These are phyloP conservation scores for Phytopythium cucurbitacearum DNA, from an alignment of 352 stramenopile species.

Conservation along the genomic window DNA sequence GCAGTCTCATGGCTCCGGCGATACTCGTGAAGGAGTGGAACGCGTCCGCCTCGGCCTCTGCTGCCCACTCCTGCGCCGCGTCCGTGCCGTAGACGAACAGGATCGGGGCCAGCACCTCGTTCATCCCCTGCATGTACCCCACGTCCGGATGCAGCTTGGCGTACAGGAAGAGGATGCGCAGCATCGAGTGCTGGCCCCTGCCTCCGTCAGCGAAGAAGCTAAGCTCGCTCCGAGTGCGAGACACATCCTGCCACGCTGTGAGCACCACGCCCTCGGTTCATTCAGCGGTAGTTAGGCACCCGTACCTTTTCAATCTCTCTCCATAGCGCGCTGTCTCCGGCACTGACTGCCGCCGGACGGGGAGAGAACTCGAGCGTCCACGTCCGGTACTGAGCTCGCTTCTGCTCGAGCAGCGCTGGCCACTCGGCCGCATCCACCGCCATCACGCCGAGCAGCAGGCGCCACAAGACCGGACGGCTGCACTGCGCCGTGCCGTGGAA, in stretches of 20 bases:
- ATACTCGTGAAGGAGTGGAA: slow-evolving; percentile 51
- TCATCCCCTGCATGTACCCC: slow-evolving; percentile 95
- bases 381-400: slow-evolving; percentile 19
- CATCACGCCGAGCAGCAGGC: slow-evolving; percentile 36
- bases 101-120: slow-evolving; percentile 90
- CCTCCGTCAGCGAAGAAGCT: slow-evolving; percentile 40
- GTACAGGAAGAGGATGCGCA: slow-evolving; percentile 70
- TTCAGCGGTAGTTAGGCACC: neutral
- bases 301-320: slow-evolving; percentile 66
- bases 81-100: slow-evolving; percentile 75
- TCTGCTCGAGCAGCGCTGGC: slow-evolving; percentile 11
- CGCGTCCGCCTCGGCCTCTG: slow-evolving; percentile 43
- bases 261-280: neutral
- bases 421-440: slow-evolving; percentile 12
- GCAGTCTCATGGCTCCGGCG: slow-evolving; percentile 38
- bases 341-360: slow-evolving; percentile 12
- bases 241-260: slow-evolving; percentile 35
- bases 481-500: slow-evolving; percentile 7
- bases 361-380: slow-evolving; percentile 33
- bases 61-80: slow-evolving; percentile 16
- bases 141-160: slow-evolving; percentile 75
- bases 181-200: slow-evolving; percentile 62
- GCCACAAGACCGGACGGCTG: slow-evolving; percentile 27
- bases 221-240: slow-evolving; percentile 48
- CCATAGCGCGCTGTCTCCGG: slow-evolving; percentile 34